A percentile compares a stretch with the other conserved stretches of the same genome.
phyloP scores from a whole-genome alignment of 2,329 filamentous ascomycete genomes.

The Phaeosphaeriaceae sp. region DNA sequence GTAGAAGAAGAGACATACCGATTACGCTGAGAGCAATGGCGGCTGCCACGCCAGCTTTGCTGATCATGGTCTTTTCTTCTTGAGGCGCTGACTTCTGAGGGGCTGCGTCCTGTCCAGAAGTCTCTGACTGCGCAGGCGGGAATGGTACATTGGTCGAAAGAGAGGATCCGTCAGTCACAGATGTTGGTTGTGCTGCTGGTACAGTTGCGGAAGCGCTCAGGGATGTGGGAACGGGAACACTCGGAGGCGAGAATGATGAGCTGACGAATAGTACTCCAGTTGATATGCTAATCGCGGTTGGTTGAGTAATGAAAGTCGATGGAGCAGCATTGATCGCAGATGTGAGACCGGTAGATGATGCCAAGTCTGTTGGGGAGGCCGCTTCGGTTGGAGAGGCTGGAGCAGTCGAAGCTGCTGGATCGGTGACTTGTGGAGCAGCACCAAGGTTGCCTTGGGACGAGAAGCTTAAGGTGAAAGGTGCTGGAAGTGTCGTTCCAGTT shows the following conservation, averaged over 20 bases:
- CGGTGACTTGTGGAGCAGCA: constrained; percentile 17
- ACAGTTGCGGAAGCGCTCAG: background rate
- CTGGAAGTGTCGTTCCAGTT: constrained; percentile 2
- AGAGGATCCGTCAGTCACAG: background rate
- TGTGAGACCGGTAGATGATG: no score
- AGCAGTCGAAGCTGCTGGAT: constrained; percentile 1
- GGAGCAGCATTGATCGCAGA: no score
- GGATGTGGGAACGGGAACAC: background rate
- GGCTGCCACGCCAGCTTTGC: constrained; percentile 38
- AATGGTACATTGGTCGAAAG: background rate
- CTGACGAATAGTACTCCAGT: background rate
- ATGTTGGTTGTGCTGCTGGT: constrained; percentile 2
- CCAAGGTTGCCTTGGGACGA: constrained; percentile 19
- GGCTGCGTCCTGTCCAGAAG: constrained; percentile 3
- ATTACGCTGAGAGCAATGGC: constrained; percentile 41
- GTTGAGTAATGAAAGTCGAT: constrained; percentile 2
- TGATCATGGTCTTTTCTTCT: constrained; percentile 27
- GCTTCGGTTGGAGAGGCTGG: no score
- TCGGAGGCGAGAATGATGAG: background rate
- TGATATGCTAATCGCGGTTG: constrained; percentile 1
- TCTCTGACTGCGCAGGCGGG: constrained; percentile 12
- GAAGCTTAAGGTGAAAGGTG: constrained; percentile 6
- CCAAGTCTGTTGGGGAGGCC: no score
- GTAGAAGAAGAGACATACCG: constrained; percentile 21
- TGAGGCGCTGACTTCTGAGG: constrained; percentile 11